A percentile compares a stretch with the other conserved stretches of the same genome.
Conservation (phyloP, 1,284 basidiomycete genomes). For the Cryptococcus sp. region DNA sequence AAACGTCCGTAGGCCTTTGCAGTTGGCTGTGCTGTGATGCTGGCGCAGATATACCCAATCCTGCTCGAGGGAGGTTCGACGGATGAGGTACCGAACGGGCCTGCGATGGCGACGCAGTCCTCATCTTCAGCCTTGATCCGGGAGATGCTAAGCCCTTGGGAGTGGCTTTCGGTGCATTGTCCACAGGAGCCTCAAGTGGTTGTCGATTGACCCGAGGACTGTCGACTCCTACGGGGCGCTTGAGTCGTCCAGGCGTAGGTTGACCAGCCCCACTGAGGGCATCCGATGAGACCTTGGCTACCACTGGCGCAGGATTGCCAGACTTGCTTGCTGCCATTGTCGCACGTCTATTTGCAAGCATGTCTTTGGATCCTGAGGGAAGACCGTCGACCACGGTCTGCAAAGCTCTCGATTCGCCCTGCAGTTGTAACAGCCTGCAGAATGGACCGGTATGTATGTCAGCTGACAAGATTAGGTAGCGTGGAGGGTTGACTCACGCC, state of each 20-base stretch:
- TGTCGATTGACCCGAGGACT: slow-evolving; percentile 2
- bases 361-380: slow-evolving; percentile 44
- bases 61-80: slow-evolving; percentile 17
- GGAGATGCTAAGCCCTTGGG: slow-evolving; percentile 4
- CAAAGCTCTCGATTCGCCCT: slow-evolving; percentile 43
- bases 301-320: slow-evolving; percentile 12
- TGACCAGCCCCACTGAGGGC: slow-evolving; percentile 8
- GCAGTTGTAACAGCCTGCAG: slow-evolving; percentile 41
- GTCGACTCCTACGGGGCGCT: slow-evolving; percentile 5
- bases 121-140: slow-evolving; percentile 8
- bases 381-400: slow-evolving; percentile 41
- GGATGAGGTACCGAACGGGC: slow-evolving; percentile 13
- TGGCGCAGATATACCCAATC: background rate
- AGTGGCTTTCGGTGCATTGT: background rate
- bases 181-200: background rate
- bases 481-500: slow-evolving; percentile 38
- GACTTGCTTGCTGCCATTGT: slow-evolving; percentile 41
- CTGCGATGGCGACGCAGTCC: slow-evolving; percentile 17
- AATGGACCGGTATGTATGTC: background rate
- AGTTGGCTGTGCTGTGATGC: background rate
- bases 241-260: slow-evolving; percentile 17
- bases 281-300: slow-evolving; percentile 22
- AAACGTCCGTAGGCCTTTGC: slow-evolving; percentile 20
- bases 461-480: background rate
- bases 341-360: slow-evolving; percentile 49